Evolutionary conservation across 83 land plant species (phyloP), one percentile per base, ranked within the genome.

Genomic region (Picea engelmannii): DNA sequence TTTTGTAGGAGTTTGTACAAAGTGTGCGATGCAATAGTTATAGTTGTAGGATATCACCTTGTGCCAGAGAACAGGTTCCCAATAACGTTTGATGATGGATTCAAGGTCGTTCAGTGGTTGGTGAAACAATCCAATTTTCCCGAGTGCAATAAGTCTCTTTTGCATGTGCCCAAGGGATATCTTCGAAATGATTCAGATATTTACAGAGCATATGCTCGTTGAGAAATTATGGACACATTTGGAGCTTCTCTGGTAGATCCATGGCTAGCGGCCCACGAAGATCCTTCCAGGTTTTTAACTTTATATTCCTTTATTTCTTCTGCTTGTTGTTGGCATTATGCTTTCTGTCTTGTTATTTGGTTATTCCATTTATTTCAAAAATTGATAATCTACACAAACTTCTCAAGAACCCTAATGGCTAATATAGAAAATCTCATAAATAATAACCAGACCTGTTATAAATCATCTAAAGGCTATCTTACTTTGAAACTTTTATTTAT

Each of bases 211-310:
- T 92, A 91, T 42, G 81, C 21, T 23, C 83, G 86, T 55, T 75
- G 87, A 66, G 89, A 92, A 68, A 81, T 94, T 79, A 92, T 87
- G 23, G 95, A 92, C 79, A 61, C 90, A 0, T 96, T 96, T 83
- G 98, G 98, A 69, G 90, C 93, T 31, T 88, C 93, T 2, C 82
- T 91, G 84, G 90, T 92, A 27, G 98, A 96, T 78, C 96, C 96
- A 20, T 96, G 98, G 98, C 81, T 96, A 66, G 96, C 98, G 76
- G 96, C 96, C 47, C 98, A 96, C 94, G 96, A 88, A 4, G 96
- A 96, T 85, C 94, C 96, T 31, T 88, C 98, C 21, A 90, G 98
- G 98, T 93, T 20, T 15, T 73, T 62, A 12, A 4, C 78, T 52
- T 58, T 55, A 58, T 76, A 49, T 60, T 47, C 52, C 13, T 12